Conservation (phyloP, 495 filamentous ascomycete species). For the Viridothelium virens region DNA sequence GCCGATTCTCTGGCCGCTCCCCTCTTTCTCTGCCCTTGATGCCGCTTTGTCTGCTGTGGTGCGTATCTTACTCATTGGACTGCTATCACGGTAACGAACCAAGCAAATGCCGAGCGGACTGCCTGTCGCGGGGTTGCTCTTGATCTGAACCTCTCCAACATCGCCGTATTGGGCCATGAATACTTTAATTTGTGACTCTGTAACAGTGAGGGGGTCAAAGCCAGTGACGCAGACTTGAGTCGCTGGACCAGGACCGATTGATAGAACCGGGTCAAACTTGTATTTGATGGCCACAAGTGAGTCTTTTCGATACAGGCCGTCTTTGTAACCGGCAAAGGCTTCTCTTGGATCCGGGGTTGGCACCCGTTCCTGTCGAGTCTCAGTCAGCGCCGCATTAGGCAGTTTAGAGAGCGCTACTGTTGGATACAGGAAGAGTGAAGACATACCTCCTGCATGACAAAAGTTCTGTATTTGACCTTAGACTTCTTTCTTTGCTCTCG, state of each 20-base stretch:
- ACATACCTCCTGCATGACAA: conserved; percentile 46
- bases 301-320: neutral
- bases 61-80: conserved; percentile 11
- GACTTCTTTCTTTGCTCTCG: conserved; percentile 56
- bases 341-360: conserved; percentile 59
- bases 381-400: neutral
- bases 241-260: conserved; percentile 80
- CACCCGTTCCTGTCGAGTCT: conserved; percentile 35
- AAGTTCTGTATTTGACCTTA: conserved; percentile 64
- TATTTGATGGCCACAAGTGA: conserved; percentile 37
- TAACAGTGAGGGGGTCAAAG: conserved; percentile 73
- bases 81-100: conserved; percentile 74
- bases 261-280: conserved; percentile 67
- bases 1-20: conserved; percentile 64
- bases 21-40: conserved; percentile 61
- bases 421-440: neutral
- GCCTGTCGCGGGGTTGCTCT: conserved; percentile 85
- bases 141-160: conserved; percentile 78
- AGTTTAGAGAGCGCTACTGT: neutral
- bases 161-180: conserved; percentile 83
- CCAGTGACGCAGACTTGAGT: conserved; percentile 85
- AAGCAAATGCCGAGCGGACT: conserved; percentile 87
- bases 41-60: conserved; percentile 62
- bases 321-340: conserved; percentile 49
- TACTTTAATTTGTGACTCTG: conserved; percentile 67